Base-by-base conservation (phyloP, 257 asterid genomes). In the Avicennia marina region DNA sequence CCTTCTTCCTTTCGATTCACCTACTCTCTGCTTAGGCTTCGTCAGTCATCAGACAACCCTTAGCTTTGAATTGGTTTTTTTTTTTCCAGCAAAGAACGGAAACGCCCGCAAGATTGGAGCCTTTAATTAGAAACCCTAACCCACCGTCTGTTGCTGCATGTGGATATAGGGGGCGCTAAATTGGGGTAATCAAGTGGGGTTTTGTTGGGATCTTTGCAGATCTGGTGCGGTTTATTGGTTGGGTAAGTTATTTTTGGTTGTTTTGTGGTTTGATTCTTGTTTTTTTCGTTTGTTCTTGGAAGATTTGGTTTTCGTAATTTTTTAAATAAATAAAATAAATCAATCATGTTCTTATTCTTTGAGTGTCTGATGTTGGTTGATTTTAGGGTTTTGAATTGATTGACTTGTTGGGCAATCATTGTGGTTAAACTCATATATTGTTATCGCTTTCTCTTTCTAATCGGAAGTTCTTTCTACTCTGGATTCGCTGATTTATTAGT, bases 191-290 rank as follows among this genome's bases (percentile, higher is more conserved):
- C 68, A 3, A 6, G 60, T 18, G 50, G 42, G 19, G 62, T 48
- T 51, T 52, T 27, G 71, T 57, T 39, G 63, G 66, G 71, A 75
- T 69, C 67, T 51, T 60, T 46, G 64, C 72, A 60, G 82, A 79
- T 79, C 82, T 66, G 79, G 58, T 66, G 67, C 51, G 27, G 20
- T 22, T 63, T 13, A 48, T 38, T 27, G 58, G 21, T 12, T 57
- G 29, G 53, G 71, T 67, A 17, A 59, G 73, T 13, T 65, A 13
- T 9, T 31, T 16, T 47, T 13, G 36, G 11, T 42, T 43, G 8
- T 32, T 45, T 60, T 55, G 4, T n/a, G 40, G 33, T 32, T 55
- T 3, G 44, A 22, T 67, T n/a, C 34, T 9, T 44, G 40, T 36
- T 2, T 43, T 24, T 49, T 59, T 19, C 12, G 43, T 21, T 24